Base-by-base conservation (phyloP, 2,329 filamentous ascomycete genomes). In the Trichoderma atroviride region DNA sequence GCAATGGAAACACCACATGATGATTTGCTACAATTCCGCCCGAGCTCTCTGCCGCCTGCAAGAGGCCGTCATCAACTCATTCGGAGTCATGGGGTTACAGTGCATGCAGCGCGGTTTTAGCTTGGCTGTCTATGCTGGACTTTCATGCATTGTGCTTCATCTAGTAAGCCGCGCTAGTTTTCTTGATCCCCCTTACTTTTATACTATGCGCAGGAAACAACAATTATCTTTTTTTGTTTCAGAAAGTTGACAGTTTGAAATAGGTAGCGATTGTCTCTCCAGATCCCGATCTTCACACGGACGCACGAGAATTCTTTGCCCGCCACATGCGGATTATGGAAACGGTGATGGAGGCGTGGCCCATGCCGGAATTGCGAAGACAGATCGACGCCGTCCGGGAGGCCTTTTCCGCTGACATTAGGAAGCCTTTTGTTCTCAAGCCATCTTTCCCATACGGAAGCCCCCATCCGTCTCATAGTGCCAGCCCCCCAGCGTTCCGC, bases 71-170 rank as follows among this genome's bases (percentile, higher is more conserved):
- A 77, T 97, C 70, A 86, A 91, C 66, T 87, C 88, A 0, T 97
- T 90, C 78, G 93, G 94, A 3, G 83, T 97, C 70, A 87, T 87
- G 19, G 95, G 94, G 0, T 84, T 98, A 19, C 86, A 96, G 74
- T 96, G 91, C 81, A 97, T 97, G 95, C 91, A 95, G 76, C 88
- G 95, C 73, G 95, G 95, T 50, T 94, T 97, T 78, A 97, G 94
- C 79, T 98, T 97, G 76, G 93, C 93, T 6, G 93, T 98, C n/a
- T 98, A 98, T 76, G 89, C 91, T 68, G 89, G 97, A 31, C 83
- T 98, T 57, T 96, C 93, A 0, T 97, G 94, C 82, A 94, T 95
- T 29, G 94, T 97, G 80, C 86, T 98, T 67, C 94, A 98, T 79
- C 81, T 98, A 80, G 95, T 97, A 85, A 80, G 93, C 87, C 47